Evolutionary conservation across 1,139 yeast genomes (phyloP).

Genomic region (Nakaseomyces nivariensis): DNA sequence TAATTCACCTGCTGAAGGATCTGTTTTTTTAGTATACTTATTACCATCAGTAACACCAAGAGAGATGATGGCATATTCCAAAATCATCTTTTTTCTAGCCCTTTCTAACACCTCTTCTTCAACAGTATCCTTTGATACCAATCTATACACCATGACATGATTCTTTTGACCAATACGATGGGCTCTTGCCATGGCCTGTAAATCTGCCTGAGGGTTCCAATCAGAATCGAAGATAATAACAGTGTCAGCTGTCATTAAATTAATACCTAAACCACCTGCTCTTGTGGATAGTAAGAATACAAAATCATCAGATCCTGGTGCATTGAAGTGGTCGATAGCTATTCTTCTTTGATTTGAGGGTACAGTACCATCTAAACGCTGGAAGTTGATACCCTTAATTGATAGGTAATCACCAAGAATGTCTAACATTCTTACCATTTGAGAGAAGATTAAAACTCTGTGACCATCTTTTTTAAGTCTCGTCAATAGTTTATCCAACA

Average conservation of each 20-base stretch:
- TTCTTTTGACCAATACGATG: slow-evolving; percentile 98
- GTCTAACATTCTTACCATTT: slow-evolving; percentile 94
- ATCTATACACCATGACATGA: slow-evolving; percentile 93
- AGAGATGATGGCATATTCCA: slow-evolving; percentile 94
- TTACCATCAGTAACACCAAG: slow-evolving; percentile 78
- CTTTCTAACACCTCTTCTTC: slow-evolving; percentile 96
- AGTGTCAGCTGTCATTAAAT: slow-evolving; percentile 97
- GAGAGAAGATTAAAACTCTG: slow-evolving; percentile 86
- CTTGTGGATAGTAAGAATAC: slow-evolving; percentile 86
- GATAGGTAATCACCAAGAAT: slow-evolving; percentile 88
- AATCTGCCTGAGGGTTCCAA: slow-evolving; percentile 98
- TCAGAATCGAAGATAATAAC: slow-evolving; percentile 96
- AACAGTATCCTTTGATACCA: slow-evolving; percentile 93
- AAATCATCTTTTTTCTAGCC: slow-evolving; percentile 94
- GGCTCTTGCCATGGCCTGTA: slow-evolving; percentile 99
- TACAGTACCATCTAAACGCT: slow-evolving; percentile 92
- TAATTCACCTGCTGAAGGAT: slow-evolving; percentile 77
- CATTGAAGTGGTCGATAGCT: slow-evolving; percentile 93
- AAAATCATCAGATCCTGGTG: slow-evolving; percentile 87
- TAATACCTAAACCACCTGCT: slow-evolving; percentile 98
- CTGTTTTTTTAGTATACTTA: slow-evolving; percentile 42
- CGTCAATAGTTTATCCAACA: slow-evolving; percentile 77
- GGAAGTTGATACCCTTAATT: slow-evolving; percentile 84
- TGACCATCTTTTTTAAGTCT: slow-evolving; percentile 89
- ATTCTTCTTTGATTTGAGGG: slow-evolving; percentile 90